Evolutionary conservation across 345 rosid species (phyloP).

Genomic region (Brassica nigra): DNA sequence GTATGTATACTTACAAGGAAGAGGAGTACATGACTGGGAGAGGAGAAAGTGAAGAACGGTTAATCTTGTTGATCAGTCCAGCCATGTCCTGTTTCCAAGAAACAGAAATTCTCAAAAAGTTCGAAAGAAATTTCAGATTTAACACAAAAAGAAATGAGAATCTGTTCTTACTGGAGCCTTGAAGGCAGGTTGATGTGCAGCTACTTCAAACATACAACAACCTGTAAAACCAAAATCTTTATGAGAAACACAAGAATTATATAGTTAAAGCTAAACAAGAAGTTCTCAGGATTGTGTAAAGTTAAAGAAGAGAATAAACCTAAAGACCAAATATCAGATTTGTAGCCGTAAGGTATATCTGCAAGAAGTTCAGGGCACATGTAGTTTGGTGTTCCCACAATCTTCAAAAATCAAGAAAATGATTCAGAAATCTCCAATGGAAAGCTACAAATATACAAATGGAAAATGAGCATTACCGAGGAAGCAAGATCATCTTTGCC

Average conservation of each 20-base stretch:
- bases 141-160: background rate
- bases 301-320: conserved; percentile 44
- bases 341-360: conserved; percentile 97
- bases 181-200: conserved; percentile 95
- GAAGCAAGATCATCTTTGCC: conserved; percentile 88
- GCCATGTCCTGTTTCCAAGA: conserved; percentile 75
- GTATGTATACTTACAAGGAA: conserved; percentile 61
- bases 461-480: conserved; percentile 57
- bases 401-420: conserved; percentile 44
- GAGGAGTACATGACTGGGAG: conserved; percentile 92
- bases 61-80: conserved; percentile 88
- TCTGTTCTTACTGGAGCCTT: conserved; percentile 81
- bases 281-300: background rate
- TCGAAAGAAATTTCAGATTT: background rate
- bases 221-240: conserved; percentile 54
- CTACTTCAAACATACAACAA: conserved; percentile 97
- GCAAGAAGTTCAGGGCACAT: conserved; percentile 99
- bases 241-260: conserved; percentile 29
- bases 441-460: background rate
- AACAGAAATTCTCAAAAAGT: background rate
- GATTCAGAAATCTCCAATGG: conserved; percentile 11
- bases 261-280: background rate
- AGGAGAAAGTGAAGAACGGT: conserved; percentile 87
- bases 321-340: conserved; percentile 97
- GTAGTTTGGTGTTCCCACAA: conserved; percentile 96